These are phyloP conservation scores for Botrytis hyacinthi DNA, from an alignment of 2,329 filamentous ascomycete genomes.

Conservation along the genomic window DNA sequence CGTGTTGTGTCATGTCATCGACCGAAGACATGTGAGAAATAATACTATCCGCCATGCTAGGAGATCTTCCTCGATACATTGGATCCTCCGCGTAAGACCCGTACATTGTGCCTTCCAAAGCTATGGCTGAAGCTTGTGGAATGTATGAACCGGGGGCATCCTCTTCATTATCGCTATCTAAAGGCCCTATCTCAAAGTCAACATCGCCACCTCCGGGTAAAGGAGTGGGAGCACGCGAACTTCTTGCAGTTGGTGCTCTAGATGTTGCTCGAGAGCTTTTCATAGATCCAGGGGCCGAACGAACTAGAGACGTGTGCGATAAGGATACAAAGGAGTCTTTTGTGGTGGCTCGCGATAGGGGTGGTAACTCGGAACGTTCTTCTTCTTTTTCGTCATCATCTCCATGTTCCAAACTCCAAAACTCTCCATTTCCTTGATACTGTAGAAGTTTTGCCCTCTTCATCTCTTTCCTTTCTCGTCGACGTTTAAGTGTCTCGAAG, in stretches of 20 bases:
- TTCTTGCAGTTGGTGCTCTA: conserved; percentile 32
- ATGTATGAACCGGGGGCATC: conserved; percentile 54
- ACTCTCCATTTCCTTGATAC: conserved; percentile 54
- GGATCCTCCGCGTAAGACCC: conserved; percentile 62
- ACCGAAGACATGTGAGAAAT: conserved; percentile 68
- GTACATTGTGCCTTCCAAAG: conserved; percentile 75
- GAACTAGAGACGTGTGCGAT: conserved; percentile 25
- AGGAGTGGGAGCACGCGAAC: conserved; percentile 39
- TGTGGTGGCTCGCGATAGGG: conserved; percentile 33
- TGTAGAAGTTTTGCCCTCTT: conserved; percentile 56
- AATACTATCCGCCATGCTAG: conserved; percentile 77
- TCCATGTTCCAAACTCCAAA: conserved; percentile 84
- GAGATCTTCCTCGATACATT: conserved; percentile 64
- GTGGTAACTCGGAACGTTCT: conserved; percentile 35
- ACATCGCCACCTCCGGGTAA: conserved; percentile 39
- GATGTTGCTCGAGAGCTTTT: conserved; percentile 23
- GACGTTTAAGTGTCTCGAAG: conserved; percentile 57
- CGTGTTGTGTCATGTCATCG: conserved; percentile 57
- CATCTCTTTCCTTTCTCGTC: conserved; percentile 55
- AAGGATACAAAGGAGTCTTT: conserved; percentile 30
- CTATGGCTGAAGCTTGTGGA: conserved; percentile 46
- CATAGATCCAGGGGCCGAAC: conserved; percentile 34
- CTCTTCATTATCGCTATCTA: conserved; percentile 51
- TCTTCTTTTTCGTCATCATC: conserved; percentile 49
- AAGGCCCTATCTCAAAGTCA: conserved; percentile 40